A percentile compares a stretch with the other conserved stretches of the same genome.
phyloP scores from a whole-genome alignment of 306 rosid species.

The Castanea mollissima region DNA sequence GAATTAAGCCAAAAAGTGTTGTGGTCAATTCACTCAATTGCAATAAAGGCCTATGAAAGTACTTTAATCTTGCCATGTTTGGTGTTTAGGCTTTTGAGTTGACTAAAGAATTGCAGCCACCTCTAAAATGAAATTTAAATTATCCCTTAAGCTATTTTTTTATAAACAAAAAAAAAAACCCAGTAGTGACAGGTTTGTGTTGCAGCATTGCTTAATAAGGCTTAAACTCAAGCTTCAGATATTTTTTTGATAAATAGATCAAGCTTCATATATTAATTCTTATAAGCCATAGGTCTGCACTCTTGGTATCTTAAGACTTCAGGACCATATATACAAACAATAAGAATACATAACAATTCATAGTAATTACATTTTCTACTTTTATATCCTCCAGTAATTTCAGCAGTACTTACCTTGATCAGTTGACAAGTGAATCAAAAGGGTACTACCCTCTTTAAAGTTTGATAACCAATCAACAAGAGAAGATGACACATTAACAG shows the following conservation, averaged over 20 bases:
- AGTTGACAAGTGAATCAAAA: conserved; percentile 81
- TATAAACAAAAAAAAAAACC: neutral
- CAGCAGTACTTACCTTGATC: conserved; percentile 69
- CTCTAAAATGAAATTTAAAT: neutral
- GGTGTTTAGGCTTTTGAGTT: neutral
- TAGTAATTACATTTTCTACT: neutral
- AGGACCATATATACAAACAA: neutral
- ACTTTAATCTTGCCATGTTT: neutral
- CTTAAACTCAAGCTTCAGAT: neutral
- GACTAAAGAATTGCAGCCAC: neutral
- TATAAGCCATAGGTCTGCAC: neutral
- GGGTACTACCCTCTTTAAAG: conserved; percentile 42
- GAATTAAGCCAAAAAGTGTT: neutral
- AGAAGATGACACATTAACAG: conserved; percentile 77
- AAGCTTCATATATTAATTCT: neutral
- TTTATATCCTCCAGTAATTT: neutral
- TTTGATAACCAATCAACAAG: conserved; percentile 69
- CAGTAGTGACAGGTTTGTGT: neutral
- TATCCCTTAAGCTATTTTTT: neutral
- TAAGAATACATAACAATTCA: neutral
- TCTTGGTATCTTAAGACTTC: neutral
- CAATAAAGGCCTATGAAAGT: neutral
- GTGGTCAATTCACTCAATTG: neutral
- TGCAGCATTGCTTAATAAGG: neutral
- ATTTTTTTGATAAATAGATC: neutral